Conservation (phyloP, 768 basidiomycete species). For the Leccinellum rugosiceps region DNA sequence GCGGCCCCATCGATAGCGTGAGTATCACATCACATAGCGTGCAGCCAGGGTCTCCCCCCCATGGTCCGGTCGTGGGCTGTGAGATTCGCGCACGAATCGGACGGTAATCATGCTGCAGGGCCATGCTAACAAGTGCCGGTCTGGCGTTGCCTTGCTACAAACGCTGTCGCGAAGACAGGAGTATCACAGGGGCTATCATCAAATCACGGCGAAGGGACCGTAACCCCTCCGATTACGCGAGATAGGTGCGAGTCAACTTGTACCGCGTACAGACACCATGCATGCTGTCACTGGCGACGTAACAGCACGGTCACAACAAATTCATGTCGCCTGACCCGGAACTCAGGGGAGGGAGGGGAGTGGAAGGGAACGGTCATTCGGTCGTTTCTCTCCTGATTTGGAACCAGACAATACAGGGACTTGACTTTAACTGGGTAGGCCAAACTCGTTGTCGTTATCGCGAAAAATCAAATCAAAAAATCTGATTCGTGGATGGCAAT, state of each 20-base stretch:
- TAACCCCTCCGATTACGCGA: conserved; percentile 19
- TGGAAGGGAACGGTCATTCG: conserved; percentile 8
- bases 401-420: conserved; percentile 13
- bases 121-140: neutral
- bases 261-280: conserved; percentile 9
- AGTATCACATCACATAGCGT: neutral
- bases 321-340: neutral
- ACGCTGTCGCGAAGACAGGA: neutral
- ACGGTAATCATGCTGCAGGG: neutral
- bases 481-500: conserved; percentile 15
- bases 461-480: neutral
- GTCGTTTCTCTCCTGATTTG: conserved; percentile 15
- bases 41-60: neutral
- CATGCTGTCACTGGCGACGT: conserved; percentile 22
- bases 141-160: conserved; percentile 8
- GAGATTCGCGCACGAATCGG: conserved; percentile 6
- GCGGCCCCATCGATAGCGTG: conserved; percentile 15
- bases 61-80: conserved; percentile 7
- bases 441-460: conserved; percentile 6
- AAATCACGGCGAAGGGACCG: conserved; percentile 12
- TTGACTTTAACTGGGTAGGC: conserved; percentile 4
- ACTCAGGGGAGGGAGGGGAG: neutral
- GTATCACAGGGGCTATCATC: neutral
- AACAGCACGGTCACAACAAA: conserved; percentile 13
- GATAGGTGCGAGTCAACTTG: conserved; percentile 6